Conservation (phyloP, 805 yeast species). For the Zygosaccharomyces lentus region DNA sequence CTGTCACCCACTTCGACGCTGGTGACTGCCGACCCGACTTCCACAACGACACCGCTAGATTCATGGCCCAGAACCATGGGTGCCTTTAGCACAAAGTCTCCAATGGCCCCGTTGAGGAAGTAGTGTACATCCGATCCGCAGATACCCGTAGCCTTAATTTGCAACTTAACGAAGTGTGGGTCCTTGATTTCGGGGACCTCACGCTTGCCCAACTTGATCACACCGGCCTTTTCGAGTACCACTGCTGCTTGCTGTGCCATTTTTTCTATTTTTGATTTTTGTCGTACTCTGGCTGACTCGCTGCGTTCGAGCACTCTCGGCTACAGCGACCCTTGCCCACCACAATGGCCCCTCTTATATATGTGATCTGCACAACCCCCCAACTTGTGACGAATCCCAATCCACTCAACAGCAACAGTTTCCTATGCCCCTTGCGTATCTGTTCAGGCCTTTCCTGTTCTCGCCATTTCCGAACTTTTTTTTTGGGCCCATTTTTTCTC, state of each 20-base stretch:
- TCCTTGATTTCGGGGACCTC: constrained; percentile 60
- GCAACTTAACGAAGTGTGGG: constrained; percentile 66
- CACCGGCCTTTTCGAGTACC: constrained; percentile 60
- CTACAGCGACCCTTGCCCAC: too few species aligned
- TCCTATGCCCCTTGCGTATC: not conserved
- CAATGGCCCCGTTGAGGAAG: constrained; percentile 74
- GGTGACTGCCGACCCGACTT: constrained; percentile 63
- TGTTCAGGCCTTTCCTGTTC: not conserved
- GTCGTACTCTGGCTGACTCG: not conserved
- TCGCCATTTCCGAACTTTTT: constrained; percentile 1
- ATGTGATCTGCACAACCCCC: not conserved
- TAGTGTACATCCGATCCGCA: constrained; percentile 88
- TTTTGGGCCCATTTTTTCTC: not conserved
- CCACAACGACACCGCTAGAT: constrained; percentile 69
- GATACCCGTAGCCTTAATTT: constrained; percentile 78
- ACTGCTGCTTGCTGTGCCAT: constrained; percentile 38
- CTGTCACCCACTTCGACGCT: constrained; percentile 71
- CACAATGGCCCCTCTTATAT: not conserved
- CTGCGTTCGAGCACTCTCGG: not conserved
- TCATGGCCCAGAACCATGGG: constrained; percentile 93
- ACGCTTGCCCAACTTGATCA: constrained; percentile 61
- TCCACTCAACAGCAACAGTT: not conserved
- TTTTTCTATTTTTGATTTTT: not conserved
- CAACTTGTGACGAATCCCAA: not conserved
- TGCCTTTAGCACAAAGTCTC: constrained; percentile 62